Evolutionary conservation across 345 rosid genomes (phyloP).

Genomic region (Luvunga scandens): DNA sequence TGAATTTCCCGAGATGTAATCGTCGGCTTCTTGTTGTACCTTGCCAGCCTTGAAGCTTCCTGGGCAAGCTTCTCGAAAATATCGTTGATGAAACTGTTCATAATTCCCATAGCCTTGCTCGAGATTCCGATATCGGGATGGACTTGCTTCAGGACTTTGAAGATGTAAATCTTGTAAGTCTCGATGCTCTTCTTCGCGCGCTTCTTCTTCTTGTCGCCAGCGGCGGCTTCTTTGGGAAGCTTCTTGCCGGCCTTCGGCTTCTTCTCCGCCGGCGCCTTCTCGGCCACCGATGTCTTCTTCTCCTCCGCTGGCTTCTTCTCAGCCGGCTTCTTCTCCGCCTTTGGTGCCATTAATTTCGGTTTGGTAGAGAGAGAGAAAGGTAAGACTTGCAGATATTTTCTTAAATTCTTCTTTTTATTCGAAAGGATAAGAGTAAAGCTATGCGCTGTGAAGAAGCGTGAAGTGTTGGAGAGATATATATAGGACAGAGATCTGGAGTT

Average conservation of each 20-base stretch:
- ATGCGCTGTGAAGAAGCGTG: rapidly evolving
- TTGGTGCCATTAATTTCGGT: slow-evolving; percentile 40
- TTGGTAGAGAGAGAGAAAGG: not conserved
- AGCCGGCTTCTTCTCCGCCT: slow-evolving; percentile 41
- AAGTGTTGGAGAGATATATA: slow-evolving; percentile 1
- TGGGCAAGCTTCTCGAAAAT: slow-evolving; percentile 59
- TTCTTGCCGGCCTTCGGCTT: slow-evolving; percentile 57
- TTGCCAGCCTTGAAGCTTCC: slow-evolving; percentile 49
- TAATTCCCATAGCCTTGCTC: slow-evolving; percentile 38
- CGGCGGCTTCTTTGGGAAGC: slow-evolving; percentile 38
- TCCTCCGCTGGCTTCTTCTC: slow-evolving; percentile 47
- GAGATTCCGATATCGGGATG: slow-evolving; percentile 51
- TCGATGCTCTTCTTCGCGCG: slow-evolving; percentile 45
- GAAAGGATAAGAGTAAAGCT: not conserved
- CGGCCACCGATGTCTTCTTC: slow-evolving; percentile 37
- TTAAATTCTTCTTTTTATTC: too few relatives aligned
- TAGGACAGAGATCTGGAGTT: not conserved
- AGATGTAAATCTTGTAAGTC: slow-evolving; percentile 64
- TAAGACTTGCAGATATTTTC: not conserved
- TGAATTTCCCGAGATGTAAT: slow-evolving; percentile 54
- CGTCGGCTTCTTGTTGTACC: slow-evolving; percentile 67
- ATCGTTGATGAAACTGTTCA: slow-evolving; percentile 39
- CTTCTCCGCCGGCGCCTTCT: slow-evolving; percentile 55
- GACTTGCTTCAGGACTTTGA: slow-evolving; percentile 55
- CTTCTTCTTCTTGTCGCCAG: slow-evolving; percentile 50